Conservation (phyloP, 257 asterid genomes). For the Solanum habrochaites region DNA sequence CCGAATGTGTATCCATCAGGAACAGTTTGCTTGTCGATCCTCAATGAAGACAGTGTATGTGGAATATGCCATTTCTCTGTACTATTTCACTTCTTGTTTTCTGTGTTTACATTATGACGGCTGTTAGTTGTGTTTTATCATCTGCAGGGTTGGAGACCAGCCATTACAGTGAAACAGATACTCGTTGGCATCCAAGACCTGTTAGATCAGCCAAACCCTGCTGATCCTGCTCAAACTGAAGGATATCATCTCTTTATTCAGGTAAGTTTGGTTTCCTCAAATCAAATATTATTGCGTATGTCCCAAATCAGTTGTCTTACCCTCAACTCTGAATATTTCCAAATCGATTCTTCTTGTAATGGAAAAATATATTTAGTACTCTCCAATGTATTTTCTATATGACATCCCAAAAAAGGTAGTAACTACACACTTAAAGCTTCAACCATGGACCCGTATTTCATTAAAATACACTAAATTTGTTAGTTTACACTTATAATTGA, state of each 20-base stretch:
- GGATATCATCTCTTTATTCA: conserved; percentile 30
- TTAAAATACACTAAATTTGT: background rate
- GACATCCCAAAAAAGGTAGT: background rate
- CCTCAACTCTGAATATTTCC: background rate
- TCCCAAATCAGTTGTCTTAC: background rate
- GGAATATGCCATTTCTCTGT: background rate
- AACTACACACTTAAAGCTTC: background rate
- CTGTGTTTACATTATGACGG: background rate
- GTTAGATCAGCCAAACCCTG: conserved; percentile 19
- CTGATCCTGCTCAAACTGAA: conserved; percentile 28
- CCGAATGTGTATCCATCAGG: conserved; percentile 50
- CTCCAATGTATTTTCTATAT: background rate
- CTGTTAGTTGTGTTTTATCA: background rate
- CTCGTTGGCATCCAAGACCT: conserved; percentile 21
- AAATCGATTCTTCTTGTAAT: background rate
- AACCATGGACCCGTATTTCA: background rate
- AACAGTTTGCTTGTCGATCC: conserved; percentile 42
- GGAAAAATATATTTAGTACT: background rate
- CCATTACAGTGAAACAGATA: conserved; percentile 28
- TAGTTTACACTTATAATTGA: background rate
- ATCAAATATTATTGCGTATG: background rate
- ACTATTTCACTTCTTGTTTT: background rate
- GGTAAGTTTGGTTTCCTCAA: background rate
- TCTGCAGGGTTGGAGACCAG: conserved; percentile 22
- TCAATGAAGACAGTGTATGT: conserved; percentile 44